These are phyloP conservation scores for Cordyceps fumosorosea DNA, from an alignment of 2,329 filamentous ascomycete species.

Conservation along the genomic window DNA sequence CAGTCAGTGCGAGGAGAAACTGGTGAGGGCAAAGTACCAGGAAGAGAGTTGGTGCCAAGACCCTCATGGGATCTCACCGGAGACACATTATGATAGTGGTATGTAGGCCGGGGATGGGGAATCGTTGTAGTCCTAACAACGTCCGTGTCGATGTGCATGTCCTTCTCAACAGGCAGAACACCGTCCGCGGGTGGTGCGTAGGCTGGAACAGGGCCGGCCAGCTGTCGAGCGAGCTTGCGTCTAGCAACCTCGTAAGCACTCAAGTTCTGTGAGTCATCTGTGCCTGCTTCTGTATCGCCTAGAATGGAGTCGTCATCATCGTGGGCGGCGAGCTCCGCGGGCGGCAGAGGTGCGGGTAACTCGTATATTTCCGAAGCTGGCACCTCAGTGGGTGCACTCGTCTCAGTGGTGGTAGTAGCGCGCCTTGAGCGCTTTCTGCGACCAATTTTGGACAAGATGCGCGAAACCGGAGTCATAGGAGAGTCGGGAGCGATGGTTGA, in stretches of 20 bases:
- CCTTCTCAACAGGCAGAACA: conserved; percentile 23
- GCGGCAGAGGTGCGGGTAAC: conserved; percentile 38
- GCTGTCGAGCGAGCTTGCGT: conserved; percentile 44
- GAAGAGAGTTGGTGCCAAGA: conserved; percentile 28
- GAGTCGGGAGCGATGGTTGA: conserved; percentile 25
- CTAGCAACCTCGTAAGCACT: conserved; percentile 45
- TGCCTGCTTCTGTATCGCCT: conserved; percentile 35
- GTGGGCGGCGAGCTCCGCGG: conserved; percentile 43
- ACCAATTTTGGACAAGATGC: conserved; percentile 36
- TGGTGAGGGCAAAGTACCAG: conserved; percentile 40
- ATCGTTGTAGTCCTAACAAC: conserved; percentile 15
- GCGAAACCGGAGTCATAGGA: conserved; percentile 20
- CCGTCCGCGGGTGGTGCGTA: conserved; percentile 38
- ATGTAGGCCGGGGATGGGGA: conserved; percentile 9
- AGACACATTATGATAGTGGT: conserved; percentile 13
- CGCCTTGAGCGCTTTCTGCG: conserved; percentile 27
- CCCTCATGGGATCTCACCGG: conserved; percentile 18
- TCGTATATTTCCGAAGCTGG: conserved; percentile 46
- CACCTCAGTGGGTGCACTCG: conserved; percentile 26
- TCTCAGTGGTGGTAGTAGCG: conserved; percentile 19
- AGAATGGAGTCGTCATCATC: conserved; percentile 31
- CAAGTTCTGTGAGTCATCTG: conserved; percentile 32
- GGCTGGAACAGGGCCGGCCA: conserved; percentile 42
- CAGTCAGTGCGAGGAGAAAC: conserved; percentile 41
- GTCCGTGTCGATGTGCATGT: conserved; percentile 19